phyloP scores from a whole-genome alignment of 23 red algal species.

The Pyropia haitanensis region DNA sequence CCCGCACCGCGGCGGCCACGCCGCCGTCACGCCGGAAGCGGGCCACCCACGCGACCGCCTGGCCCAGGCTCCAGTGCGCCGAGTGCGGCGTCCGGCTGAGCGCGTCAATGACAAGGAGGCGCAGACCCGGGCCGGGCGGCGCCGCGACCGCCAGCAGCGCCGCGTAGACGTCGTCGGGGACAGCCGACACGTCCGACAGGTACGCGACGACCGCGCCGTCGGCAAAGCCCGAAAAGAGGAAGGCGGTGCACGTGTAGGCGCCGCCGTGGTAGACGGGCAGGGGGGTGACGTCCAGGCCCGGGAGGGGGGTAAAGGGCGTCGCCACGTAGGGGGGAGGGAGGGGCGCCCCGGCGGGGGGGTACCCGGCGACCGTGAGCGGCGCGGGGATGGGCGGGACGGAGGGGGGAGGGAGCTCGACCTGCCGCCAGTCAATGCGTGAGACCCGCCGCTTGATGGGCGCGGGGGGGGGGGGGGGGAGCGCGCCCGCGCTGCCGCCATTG shows the following conservation, averaged over 20 bases:
- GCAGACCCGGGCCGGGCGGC: constrained; percentile 2
- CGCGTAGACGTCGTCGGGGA: constrained; percentile 11
- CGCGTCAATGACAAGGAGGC: constrained; percentile 46
- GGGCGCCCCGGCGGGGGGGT: too few species aligned
- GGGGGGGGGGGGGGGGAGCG: too few species aligned
- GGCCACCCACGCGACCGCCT: constrained; percentile 17
- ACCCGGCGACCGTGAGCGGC: too few species aligned
- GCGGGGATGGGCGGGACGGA: too few species aligned
- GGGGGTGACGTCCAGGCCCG: constrained; percentile 18
- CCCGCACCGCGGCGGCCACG: constrained; percentile 13
- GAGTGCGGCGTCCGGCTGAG: constrained; percentile 7
- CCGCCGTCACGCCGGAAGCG: constrained; percentile 5
- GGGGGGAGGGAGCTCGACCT: too few species aligned
- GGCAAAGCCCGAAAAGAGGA: constrained; percentile 7
- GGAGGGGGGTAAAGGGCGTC: constrained; percentile 22
- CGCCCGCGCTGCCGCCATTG: too few species aligned
- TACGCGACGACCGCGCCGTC: constrained; percentile 23
- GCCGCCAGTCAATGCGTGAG: constrained; percentile 23
- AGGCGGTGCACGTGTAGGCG: constrained; percentile 32
- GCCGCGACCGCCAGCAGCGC: constrained; percentile 12
- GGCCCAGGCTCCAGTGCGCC: constrained; percentile 12
- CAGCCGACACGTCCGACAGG: constrained; percentile 22
- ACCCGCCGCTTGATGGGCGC: constrained; percentile 24
- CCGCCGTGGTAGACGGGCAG: constrained; percentile 39
- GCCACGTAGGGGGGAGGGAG: too few species aligned